Evolutionary conservation across 2,329 filamentous ascomycete genomes (phyloP), one percentile per base, ranked within the genome.

Genomic region (Ophiocordyceps polyrhachis-furcata): DNA sequence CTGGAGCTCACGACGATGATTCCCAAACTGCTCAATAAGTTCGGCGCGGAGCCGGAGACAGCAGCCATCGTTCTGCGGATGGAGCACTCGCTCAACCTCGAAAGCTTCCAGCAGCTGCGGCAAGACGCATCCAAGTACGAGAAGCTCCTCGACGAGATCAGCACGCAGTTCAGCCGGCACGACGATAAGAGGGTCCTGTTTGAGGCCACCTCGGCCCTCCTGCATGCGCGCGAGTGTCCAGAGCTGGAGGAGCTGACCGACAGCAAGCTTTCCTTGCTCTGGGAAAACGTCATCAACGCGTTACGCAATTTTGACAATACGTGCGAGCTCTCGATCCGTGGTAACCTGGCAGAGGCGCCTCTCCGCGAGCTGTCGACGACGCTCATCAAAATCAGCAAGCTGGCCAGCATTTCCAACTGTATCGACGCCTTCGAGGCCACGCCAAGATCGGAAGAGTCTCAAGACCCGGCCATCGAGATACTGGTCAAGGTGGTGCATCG

Each of bases 161-260:
- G 84, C 59, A 86, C 85, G 47, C 91, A 98, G 54, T 96, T 98
- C 63, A 79, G 83, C 53, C 79, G 86, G n/a, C 91, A 98, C 56
- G 83, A 84, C 40, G 85, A 93, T 55, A 82, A 84, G 53, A 75
- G 76, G 45, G 88, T 96, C 17, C 70, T 98, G 41, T 77, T 78
- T 12, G 88, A 95, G 60, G 89, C 87, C 14, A 81, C 83, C 25
- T 72, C 78, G 20, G 84, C 88, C 5, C 74, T 98, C 35, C 65
- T 94, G 29, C 86, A 93, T 57, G 87, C 89, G 9, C 80, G 84
- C 50, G 80, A 79, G 48, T 89, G 86, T 49, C 86, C 91, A 48
- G 89, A 94, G 56, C 75, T 94, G 31, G 83, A 88, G 51, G 91
- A 98, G 54, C 67, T 86, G 13, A 81, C 87, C 1, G 83, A 91